phyloP scores from a whole-genome alignment of 2,329 filamentous ascomycete genomes.

The Cladosporium colombiae region DNA sequence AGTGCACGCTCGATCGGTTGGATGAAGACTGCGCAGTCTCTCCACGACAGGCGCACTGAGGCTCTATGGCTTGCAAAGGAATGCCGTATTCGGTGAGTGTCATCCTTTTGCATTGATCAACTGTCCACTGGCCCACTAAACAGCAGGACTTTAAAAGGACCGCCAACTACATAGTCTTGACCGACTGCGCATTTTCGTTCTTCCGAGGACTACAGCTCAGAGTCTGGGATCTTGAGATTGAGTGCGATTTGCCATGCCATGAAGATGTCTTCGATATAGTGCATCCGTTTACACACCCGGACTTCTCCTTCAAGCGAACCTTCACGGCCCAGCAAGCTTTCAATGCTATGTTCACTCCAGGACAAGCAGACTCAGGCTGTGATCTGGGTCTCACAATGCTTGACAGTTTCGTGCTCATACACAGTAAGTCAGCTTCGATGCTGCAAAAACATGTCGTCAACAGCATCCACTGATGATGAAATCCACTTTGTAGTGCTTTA shows the following conservation, averaged over 20 bases:
- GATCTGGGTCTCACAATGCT: background rate
- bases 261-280: conserved; percentile 21
- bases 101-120: background rate
- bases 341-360: background rate
- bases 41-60: background rate
- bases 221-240: conserved; percentile 18
- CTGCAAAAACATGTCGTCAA: background rate
- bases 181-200: conserved; percentile 24
- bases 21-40: background rate
- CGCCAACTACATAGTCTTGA: background rate
- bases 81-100: background rate
- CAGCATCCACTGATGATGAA: background rate
- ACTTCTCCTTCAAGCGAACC: conserved; percentile 20
- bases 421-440: background rate
- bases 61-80: background rate
- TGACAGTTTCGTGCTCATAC: background rate
- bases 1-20: background rate
- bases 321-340: conserved; percentile 13
- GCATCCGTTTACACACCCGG: conserved; percentile 21
- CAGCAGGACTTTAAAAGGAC: background rate
- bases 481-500: background rate
- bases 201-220: conserved; percentile 21
- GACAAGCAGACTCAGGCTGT: too few species aligned
- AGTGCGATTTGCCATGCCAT: conserved; percentile 20
- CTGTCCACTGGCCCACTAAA: background rate